Percentiles rank a stretch among this genome's conserved stretches.
Evolutionary conservation across 345 rosid genomes (phyloP).

Genomic region (Citrus cavaleriei): DNA sequence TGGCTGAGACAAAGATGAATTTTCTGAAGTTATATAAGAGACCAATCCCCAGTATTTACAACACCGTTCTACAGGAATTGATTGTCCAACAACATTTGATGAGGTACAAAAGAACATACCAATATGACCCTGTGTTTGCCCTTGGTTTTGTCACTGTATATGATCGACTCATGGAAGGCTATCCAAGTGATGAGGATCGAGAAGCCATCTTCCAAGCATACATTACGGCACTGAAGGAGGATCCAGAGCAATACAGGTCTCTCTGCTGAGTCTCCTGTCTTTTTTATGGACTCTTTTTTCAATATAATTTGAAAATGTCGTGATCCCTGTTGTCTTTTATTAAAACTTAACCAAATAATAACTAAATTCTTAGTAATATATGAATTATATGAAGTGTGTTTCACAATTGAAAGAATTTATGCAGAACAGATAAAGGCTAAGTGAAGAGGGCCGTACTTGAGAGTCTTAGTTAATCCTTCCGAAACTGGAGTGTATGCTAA

Average conservation of each 20-base stretch:
- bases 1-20: slow-evolving; percentile 75
- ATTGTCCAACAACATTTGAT: slow-evolving; percentile 95
- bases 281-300: background rate
- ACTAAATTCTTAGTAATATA: background rate
- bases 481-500: background rate
- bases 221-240: slow-evolving; percentile 74
- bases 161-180: slow-evolving; percentile 98
- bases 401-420: background rate
- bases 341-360: background rate
- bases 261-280: slow-evolving; percentile 4
- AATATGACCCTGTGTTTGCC: slow-evolving; percentile 85
- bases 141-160: slow-evolving; percentile 95
- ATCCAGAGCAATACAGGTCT: slow-evolving; percentile 88
- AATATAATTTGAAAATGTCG: background rate
- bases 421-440: background rate
- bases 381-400: background rate
- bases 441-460: background rate
- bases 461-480: background rate
- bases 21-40: slow-evolving; percentile 78
- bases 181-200: slow-evolving; percentile 86
- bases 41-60: slow-evolving; percentile 94
- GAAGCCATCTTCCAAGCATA: slow-evolving; percentile 86
- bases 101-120: slow-evolving; percentile 79
- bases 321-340: background rate
- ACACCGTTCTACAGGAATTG: slow-evolving; percentile 80